Conservation (phyloP, 1,139 yeast species). For the Sugiyamaella pinicola region DNA sequence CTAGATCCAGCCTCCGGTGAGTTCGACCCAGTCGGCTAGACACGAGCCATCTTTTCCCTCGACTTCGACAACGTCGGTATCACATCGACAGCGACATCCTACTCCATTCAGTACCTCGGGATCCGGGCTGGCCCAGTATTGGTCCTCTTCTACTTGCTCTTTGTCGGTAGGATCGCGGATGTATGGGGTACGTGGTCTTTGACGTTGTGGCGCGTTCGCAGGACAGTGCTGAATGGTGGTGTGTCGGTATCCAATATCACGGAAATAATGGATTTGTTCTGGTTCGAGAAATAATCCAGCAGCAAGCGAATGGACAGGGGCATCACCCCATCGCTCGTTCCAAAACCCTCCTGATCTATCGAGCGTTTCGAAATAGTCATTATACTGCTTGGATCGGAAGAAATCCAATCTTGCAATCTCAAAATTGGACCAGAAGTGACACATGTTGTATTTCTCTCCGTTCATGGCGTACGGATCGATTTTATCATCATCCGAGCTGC, state of each 20-base stretch:
- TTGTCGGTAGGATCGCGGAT: constrained; percentile 36
- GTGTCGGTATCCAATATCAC: constrained; percentile 88
- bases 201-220: constrained; percentile 51
- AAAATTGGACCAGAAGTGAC: constrained; percentile 94
- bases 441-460: constrained; percentile 69
- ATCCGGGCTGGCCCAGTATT: constrained; percentile 52
- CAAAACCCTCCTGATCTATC: constrained; percentile 80
- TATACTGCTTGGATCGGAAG: constrained; percentile 65
- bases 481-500: constrained; percentile 25
- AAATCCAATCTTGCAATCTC: constrained; percentile 83
- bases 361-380: constrained; percentile 63
- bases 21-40: constrained; percentile 55
- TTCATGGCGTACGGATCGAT: constrained; percentile 48
- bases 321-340: constrained; percentile 94
- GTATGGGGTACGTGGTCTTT: constrained; percentile 40
- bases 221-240: constrained; percentile 85
- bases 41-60: constrained; percentile 61
- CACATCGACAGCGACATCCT: constrained; percentile 89
- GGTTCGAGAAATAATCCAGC: constrained; percentile 69
- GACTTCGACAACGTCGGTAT: constrained; percentile 52
- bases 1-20: constrained; percentile 40
- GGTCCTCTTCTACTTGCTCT: constrained; percentile 39
- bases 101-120: constrained; percentile 56
- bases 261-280: constrained; percentile 77
- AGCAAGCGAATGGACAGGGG: constrained; percentile 86